These are phyloP conservation scores for Anisogramma anomala DNA, from an alignment of 2,329 filamentous ascomycete genomes.

Conservation along the genomic window DNA sequence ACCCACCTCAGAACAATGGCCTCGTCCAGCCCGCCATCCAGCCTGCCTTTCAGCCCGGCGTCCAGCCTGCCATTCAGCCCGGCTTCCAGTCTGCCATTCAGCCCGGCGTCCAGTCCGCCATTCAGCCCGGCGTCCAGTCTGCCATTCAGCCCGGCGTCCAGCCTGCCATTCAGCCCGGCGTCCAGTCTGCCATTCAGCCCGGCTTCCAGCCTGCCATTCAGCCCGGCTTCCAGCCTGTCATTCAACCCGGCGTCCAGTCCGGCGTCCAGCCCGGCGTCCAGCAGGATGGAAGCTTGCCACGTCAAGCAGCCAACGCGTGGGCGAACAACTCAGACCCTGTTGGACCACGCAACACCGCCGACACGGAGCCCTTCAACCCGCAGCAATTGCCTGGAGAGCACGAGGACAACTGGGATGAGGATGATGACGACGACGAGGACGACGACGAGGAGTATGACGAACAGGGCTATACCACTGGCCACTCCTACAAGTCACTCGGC, in stretches of 20 bases:
- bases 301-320: constrained; percentile 1
- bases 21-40: constrained; percentile 6
- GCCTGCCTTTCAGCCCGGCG: too few species aligned
- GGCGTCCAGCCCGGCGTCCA: constrained; percentile 6
- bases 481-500: constrained; percentile 64
- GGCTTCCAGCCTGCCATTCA: constrained; percentile 4
- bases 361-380: constrained; percentile 5
- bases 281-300: too few species aligned
- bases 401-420: constrained; percentile 70
- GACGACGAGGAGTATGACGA: constrained; percentile 59
- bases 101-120: constrained; percentile 1
- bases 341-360: constrained; percentile 4
- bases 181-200: constrained; percentile 4
- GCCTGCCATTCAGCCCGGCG: constrained; percentile 5
- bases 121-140: constrained; percentile 4
- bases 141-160: constrained; percentile 5
- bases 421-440: too few species aligned
- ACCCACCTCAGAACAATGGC: constrained; percentile 1
- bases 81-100: constrained; percentile 6
- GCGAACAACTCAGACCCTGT: neutral
- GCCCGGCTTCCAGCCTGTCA: constrained; percentile 4
- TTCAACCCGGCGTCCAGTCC: constrained; percentile 5
- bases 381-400: constrained; percentile 31
- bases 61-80: too few species aligned
- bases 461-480: constrained; percentile 66